Evolutionary conservation across 2,329 filamentous ascomycete species (phyloP), one percentile per base, ranked within the genome.

Genomic region (Diaporthe citriasiana): DNA sequence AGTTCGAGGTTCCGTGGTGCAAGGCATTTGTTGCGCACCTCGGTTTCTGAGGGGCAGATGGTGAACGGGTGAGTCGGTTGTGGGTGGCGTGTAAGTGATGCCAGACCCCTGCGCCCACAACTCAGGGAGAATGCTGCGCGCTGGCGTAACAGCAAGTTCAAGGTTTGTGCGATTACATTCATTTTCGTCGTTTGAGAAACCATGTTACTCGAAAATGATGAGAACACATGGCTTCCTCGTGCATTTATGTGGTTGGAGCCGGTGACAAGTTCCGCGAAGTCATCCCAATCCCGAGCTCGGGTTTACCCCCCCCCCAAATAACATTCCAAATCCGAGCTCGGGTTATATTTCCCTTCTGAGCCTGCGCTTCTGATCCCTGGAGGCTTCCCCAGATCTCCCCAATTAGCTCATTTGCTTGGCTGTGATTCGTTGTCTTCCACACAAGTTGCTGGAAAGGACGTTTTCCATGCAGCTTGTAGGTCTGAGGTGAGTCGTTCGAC

Each of bases 1-100:
- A 86, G 84, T 76, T 92, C 89, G 1, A 92, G 82, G 73, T 90
- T 91, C 30, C 84, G 82, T 13, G 85, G 81, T 13, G 79, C 79
- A 0, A 91, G 85, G 0, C 73, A 53, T 0, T 79, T 78, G n/a
- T 79, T 79, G 17, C 81, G 76, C 15, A 86, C 73, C 75, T 90
- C 88, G 4, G 75, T 56, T 1, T 76, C n/a, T 19, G 87, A 87
- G 51, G 85, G 84, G 8, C 63, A 77, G 57, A 84, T 76, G 13
- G 81, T 66, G 33, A 59, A 76, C 7, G 77, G 77, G 15, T 70
- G 40, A 30, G 65, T n/a, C 59, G 71, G 27, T 8, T 57, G 40
- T n/a, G 63, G 35, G 12, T 35, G 40, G 27, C 42, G 42, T 50
- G 40, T 27, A 40, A 59, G 63, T 38, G 60, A 56, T 6, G 71